Conservation (phyloP, 2,329 filamentous ascomycete genomes). For the Mycosphaerella sp. region DNA sequence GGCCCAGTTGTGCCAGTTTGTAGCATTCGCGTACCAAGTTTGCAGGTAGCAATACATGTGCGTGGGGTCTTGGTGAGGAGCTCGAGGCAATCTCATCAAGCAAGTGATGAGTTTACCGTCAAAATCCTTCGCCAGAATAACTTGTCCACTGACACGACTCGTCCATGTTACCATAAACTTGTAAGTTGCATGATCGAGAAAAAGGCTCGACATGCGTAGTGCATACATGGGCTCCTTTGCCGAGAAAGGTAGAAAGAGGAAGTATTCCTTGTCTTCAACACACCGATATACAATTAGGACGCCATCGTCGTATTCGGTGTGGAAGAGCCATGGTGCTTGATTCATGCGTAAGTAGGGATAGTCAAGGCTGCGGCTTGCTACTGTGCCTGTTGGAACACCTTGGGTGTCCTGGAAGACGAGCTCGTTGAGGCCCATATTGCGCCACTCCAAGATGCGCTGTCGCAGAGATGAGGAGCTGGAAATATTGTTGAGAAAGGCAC, state of each 20-base stretch:
- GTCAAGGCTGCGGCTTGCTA: neutral
- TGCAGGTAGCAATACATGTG: neutral
- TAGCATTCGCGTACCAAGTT: neutral
- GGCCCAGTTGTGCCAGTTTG: constrained; percentile 1
- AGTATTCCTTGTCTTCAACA: neutral
- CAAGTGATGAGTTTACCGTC: neutral
- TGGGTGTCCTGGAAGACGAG: neutral
- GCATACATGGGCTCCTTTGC: neutral
- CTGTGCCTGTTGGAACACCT: constrained; percentile 2
- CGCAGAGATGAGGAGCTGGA: neutral
- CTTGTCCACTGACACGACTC: neutral
- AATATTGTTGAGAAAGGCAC: constrained; percentile 1
- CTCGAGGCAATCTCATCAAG: neutral
- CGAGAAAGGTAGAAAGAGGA: neutral
- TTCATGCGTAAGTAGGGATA: neutral
- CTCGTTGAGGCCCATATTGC: neutral
- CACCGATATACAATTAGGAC: constrained; percentile 2
- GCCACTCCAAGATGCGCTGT: neutral
- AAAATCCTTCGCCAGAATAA: neutral
- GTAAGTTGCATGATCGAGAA: neutral
- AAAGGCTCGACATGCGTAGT: neutral
- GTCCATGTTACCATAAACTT: neutral
- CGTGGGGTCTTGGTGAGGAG: neutral
- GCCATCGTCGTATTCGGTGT: neutral
- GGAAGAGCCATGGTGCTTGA: neutral